phyloP scores from a whole-genome alignment of 805 yeast genomes.

The Kregervanrija pseudodelftensis region DNA sequence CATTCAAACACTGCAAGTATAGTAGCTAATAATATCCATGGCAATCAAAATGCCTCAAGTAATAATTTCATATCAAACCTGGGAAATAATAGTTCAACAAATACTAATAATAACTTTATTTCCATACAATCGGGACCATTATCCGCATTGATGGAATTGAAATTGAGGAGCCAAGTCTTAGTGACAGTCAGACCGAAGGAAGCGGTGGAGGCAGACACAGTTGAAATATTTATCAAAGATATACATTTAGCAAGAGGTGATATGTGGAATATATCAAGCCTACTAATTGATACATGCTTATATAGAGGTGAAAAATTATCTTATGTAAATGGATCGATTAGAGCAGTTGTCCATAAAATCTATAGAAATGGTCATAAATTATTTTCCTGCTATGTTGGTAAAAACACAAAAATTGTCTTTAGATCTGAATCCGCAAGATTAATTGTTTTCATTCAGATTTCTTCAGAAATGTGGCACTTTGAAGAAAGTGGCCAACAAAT shows the following conservation, averaged over 20 bases:
- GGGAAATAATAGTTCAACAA: not conserved
- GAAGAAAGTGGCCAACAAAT: slow-evolving; percentile 94
- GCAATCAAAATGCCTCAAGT: not conserved
- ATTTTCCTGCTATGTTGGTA: slow-evolving; percentile 71
- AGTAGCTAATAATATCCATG: not conserved
- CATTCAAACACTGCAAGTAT: slow-evolving; percentile 1
- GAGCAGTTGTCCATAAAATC: slow-evolving; percentile 58
- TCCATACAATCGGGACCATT: slow-evolving; percentile 57
- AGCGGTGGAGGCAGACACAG: slow-evolving; percentile 66
- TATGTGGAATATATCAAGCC: slow-evolving; percentile 79
- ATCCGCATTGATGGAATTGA: slow-evolving; percentile 53
- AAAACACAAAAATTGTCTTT: slow-evolving; percentile 70
- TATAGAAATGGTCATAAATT: slow-evolving; percentile 60
- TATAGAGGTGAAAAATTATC: slow-evolving; percentile 58
- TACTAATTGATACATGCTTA: slow-evolving; percentile 55
- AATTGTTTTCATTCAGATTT: slow-evolving; percentile 77
- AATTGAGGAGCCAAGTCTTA: slow-evolving; percentile 59
- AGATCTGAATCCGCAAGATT: slow-evolving; percentile 87
- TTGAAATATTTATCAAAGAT: slow-evolving; percentile 78
- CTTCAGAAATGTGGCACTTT: slow-evolving; percentile 97
- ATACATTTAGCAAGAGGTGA: slow-evolving; percentile 79
- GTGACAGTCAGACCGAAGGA: slow-evolving; percentile 40
- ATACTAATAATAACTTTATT: slow-evolving; percentile 27
- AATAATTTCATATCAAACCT: too few relatives aligned
- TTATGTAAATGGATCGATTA: slow-evolving; percentile 50